Conservation (phyloP, 2,329 filamentous ascomycete species). For the Fusarium albosuccineum region DNA sequence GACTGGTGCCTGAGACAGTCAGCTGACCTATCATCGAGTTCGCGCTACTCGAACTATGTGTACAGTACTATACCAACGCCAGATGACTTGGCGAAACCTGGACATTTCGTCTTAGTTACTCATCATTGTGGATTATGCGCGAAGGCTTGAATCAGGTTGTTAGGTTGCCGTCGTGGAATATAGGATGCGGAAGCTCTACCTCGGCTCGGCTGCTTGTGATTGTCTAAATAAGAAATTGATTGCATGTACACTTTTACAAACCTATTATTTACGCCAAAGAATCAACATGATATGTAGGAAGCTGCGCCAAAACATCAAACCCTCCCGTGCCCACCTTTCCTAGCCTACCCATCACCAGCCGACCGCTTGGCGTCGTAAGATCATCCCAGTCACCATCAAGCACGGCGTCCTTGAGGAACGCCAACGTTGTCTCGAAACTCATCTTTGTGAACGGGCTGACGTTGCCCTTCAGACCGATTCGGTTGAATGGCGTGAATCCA, state of each 20-base stretch:
- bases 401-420: conserved; percentile 92
- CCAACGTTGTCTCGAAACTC: conserved; percentile 98
- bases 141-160: no score
- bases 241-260: conserved; percentile 38
- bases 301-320: conserved; percentile 84
- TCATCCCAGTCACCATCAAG: conserved; percentile 92
- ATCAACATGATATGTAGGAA: conserved; percentile 64
- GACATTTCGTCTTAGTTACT: no score
- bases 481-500: conserved; percentile 90
- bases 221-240: conserved; percentile 29
- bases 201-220: background rate
- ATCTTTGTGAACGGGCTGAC: conserved; percentile 97
- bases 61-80: no score
- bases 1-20: no score
- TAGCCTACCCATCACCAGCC: conserved; percentile 88
- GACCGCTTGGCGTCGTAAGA: conserved; percentile 84
- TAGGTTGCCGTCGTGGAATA: no score
- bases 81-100: no score
- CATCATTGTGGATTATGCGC: no score
- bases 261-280: conserved; percentile 45
- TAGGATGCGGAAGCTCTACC: no score
- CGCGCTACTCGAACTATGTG: no score
- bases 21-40: no score
- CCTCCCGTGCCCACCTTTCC: conserved; percentile 89
- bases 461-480: conserved; percentile 86